Evolutionary conservation across 2,329 filamentous ascomycete species (phyloP), one percentile per base, ranked within the genome.

Genomic region (Daldinia sp.): DNA sequence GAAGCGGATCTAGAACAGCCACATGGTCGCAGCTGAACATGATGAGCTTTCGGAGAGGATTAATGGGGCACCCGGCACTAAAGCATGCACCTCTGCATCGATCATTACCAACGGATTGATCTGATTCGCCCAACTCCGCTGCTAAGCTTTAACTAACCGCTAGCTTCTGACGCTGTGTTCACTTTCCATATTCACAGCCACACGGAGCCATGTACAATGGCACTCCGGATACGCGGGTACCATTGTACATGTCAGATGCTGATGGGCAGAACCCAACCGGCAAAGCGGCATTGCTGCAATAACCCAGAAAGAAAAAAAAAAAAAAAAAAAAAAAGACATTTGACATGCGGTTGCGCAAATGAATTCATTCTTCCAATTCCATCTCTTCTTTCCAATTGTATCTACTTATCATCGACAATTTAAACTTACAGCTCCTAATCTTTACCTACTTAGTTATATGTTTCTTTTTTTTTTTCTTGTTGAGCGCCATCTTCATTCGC

Each of bases 211-310:
- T 12, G 12, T 6, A 26, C 20, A 2, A 23, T 23, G 20, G 20
- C 20, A 41, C 10, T 7, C 15, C 23, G 4, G 23, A 51, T 33
- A 51, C 26, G 15, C 23, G 26, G 44, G 44, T 48, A 42, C 39
- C 20, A 23, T 23, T 44, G 12, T 30, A 13, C 28, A 58, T 54
- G 58, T 61, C 51, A 61, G 35, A 56, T 51, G 63, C 18, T 53
- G 35, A 48, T 41, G 50, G 6, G n/a, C 10, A 54, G 60, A 60
- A 55, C 50, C 55, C 54, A 55, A 59, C 59, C 69, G 63, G 63
- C 48, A 71, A 69, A 69, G 60, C 63, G 63, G 66, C 69, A 67
- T 60, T 56, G 13, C 37, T 41, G 39, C 53, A 30, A 33, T 41
- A 13, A 42, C 12, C 35, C 6, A 42, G 15, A 28, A 26, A 56